Evolutionary conservation across 164 flowering plant genomes (phyloP).

Genomic region (Annona cherimola): DNA sequence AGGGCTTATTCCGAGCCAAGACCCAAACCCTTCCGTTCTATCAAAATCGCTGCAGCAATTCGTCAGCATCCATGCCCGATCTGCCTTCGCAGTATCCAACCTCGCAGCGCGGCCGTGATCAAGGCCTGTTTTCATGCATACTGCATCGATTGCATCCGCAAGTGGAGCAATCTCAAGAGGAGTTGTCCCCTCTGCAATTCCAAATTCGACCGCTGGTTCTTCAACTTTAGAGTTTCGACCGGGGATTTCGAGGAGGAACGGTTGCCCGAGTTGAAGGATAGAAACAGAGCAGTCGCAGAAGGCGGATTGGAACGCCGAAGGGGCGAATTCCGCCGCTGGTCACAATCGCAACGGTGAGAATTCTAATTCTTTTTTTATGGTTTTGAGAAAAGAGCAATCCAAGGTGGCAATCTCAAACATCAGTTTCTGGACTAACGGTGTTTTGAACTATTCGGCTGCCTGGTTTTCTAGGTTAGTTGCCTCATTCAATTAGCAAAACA

Average conservation of each 20-base stretch:
- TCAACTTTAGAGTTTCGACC: constrained; percentile 23
- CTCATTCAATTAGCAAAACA: no score
- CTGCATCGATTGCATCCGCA: constrained; percentile 53
- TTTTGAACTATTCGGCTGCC: no score
- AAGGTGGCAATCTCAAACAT: no score
- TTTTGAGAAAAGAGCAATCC: not conserved
- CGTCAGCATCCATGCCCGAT: constrained; percentile 52
- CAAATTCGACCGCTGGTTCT: constrained; percentile 45
- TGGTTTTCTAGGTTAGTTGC: no score
- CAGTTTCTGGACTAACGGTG: no score
- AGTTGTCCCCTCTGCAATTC: constrained; percentile 70
- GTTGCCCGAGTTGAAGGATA: constrained; percentile 18
- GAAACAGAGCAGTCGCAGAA: constrained; percentile 1
- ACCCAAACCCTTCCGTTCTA: not conserved
- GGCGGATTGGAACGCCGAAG: not conserved
- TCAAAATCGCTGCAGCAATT: constrained; percentile 24
- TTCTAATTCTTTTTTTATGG: no score
- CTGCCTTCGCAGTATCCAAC: constrained; percentile 32
- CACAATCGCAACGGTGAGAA: not conserved
- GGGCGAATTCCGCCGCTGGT: not conserved
- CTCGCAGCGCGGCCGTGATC: constrained; percentile 38
- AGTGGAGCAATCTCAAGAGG: constrained; percentile 57
- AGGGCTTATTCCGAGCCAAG: not conserved
- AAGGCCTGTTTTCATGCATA: constrained; percentile 48
- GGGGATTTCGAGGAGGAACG: constrained; percentile 24